Percentiles rank a stretch among this genome's conserved stretches.
Conservation (phyloP, 169 alveolate species). For the Plasmodium malariae region DNA sequence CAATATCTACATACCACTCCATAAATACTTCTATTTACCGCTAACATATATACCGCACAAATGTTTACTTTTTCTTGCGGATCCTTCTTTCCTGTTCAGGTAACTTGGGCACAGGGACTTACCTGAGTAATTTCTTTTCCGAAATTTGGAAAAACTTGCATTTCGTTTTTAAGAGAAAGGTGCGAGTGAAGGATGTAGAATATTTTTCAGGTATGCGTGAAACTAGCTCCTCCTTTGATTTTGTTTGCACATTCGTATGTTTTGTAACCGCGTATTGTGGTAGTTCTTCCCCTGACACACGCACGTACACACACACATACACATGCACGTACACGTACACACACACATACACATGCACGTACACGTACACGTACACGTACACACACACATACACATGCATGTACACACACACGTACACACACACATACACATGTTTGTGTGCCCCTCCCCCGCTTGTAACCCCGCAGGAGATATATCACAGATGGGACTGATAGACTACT, state of each 20-base stretch:
- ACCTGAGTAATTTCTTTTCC: slow-evolving; percentile 51
- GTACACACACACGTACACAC: background rate
- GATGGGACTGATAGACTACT: slow-evolving; percentile 25
- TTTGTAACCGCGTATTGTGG: background rate
- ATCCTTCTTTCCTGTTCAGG: slow-evolving; percentile 8
- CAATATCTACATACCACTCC: too few relatives aligned
- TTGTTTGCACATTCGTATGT: too few relatives aligned
- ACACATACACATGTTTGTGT: slow-evolving; percentile 45
- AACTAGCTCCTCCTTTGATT: too few relatives aligned
- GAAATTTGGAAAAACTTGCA: slow-evolving; percentile 44
- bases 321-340: background rate
- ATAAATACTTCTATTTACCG: too few relatives aligned
- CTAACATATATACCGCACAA: too few relatives aligned
- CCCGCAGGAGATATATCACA: slow-evolving; percentile 23
- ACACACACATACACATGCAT: background rate
- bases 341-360: background rate
- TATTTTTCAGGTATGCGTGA: slow-evolving; percentile 26
- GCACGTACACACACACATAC: too few relatives aligned
- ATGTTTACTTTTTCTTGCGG: too few relatives aligned
- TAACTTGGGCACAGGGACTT: slow-evolving; percentile 69
- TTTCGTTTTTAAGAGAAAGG: slow-evolving; percentile 18
- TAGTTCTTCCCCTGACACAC: background rate
- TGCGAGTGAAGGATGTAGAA: slow-evolving; percentile 27
- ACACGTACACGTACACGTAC: background rate
- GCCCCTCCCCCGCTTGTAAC: too few relatives aligned